These are phyloP conservation scores for Psidium guajava DNA, from an alignment of 345 rosid species.

Conservation along the genomic window DNA sequence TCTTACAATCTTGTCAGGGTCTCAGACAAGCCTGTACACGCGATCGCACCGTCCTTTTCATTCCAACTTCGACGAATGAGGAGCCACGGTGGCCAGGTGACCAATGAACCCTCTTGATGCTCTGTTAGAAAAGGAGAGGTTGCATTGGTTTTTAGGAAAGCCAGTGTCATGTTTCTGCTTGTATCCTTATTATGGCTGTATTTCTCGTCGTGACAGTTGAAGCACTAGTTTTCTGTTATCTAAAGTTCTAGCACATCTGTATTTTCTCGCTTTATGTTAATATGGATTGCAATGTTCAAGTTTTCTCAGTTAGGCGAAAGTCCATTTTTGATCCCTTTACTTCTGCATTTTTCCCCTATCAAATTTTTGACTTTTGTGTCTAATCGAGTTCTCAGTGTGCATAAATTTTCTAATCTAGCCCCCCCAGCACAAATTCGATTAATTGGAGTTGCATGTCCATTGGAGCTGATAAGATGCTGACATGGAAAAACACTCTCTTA, in stretches of 20 bases:
- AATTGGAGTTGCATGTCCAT: too few species aligned
- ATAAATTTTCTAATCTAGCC: not conserved
- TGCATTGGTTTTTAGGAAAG: not conserved
- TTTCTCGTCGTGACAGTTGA: not conserved
- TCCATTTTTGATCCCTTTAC: not conserved
- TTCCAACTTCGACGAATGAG: not conserved
- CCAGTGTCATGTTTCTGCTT: not conserved
- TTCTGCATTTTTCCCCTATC: not conserved
- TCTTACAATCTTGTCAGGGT: slow-evolving; percentile 16
- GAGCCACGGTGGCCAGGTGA: not conserved
- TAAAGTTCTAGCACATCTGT: not conserved
- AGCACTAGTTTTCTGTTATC: not conserved
- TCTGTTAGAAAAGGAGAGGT: not conserved
- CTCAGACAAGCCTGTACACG: slow-evolving; percentile 4
- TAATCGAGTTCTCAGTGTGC: not conserved
- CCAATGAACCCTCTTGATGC: not conserved
- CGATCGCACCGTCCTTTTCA: not conserved
- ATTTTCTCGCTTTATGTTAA: not conserved
- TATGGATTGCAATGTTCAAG: not conserved
- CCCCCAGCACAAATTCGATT: not conserved
- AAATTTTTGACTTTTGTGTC: not conserved
- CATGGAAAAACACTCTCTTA: too few species aligned
- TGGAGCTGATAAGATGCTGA: too few species aligned
- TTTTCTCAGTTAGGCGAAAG: not conserved
- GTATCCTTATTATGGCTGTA: not conserved